Conservation (phyloP, 2,329 filamentous ascomycete genomes). For the Coleophoma cylindrospora region DNA sequence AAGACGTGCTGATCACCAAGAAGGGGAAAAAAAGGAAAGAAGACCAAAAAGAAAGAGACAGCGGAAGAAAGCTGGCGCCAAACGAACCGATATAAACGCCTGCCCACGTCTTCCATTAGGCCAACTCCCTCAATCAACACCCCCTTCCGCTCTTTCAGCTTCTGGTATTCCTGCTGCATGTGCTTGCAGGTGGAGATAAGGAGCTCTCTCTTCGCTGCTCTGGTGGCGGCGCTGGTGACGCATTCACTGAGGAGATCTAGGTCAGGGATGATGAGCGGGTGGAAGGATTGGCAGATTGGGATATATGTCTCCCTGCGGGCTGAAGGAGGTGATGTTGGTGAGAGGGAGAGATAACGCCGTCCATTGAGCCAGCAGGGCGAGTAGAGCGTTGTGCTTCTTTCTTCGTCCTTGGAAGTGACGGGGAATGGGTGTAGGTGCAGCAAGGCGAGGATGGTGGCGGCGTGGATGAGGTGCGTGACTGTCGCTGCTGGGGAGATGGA, state of each 20-base stretch:
- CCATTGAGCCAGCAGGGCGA: constrained; percentile 19
- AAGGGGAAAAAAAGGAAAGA: neutral
- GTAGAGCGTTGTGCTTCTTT: constrained; percentile 4
- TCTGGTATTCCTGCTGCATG: constrained; percentile 6
- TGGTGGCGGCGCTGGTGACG: neutral
- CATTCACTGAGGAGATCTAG: neutral
- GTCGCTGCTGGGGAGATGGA: constrained; percentile 5
- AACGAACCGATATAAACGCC: constrained; percentile 2
- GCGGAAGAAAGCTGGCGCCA: neutral
- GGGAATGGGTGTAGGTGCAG: neutral
- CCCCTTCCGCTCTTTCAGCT: constrained; percentile 6
- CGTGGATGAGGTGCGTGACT: constrained; percentile 12
- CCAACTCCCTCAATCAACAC: constrained; percentile 6
- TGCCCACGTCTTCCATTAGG: constrained; percentile 10
- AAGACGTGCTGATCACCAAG: no score
- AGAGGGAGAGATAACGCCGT: constrained; percentile 10
- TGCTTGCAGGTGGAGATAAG: constrained; percentile 4
- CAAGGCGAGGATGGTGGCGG: constrained; percentile 11
- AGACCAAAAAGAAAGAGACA: neutral
- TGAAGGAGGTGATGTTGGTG: neutral
- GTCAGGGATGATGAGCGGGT: constrained; percentile 11
- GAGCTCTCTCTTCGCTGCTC: constrained; percentile 2
- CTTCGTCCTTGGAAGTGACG: neutral
- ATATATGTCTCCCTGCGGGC: constrained; percentile 4
- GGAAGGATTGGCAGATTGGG: constrained; percentile 14